phyloP scores from a whole-genome alignment of 192 early-diverging fungal genomes.

The Thamnidium elegans region DNA sequence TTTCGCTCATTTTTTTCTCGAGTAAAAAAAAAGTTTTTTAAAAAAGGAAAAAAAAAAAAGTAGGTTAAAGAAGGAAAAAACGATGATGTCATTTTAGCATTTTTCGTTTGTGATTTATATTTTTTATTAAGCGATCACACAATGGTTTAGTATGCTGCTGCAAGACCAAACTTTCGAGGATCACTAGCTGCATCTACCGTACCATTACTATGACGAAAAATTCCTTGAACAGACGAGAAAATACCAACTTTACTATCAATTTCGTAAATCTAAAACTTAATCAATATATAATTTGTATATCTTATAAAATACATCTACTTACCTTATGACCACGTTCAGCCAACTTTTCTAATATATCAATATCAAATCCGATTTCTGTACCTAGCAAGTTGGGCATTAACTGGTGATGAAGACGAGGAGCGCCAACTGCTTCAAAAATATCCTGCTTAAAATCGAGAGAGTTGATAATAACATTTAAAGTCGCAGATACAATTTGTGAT shows the following conservation, averaged over 20 bases:
- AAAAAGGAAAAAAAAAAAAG: neutral
- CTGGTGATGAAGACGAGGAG: constrained; percentile 86
- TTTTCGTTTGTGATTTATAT: too few species aligned
- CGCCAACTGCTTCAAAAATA: constrained; percentile 65
- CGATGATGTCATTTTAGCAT: too few species aligned
- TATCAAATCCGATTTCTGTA: constrained; percentile 46
- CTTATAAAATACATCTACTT: neutral
- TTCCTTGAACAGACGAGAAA: constrained; percentile 25
- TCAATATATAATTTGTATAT: too few species aligned
- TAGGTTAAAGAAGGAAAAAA: neutral
- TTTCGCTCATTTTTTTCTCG: constrained; percentile 11
- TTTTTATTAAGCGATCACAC: neutral
- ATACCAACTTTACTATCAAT: neutral
- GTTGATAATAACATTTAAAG: constrained; percentile 68
- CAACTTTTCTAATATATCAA: constrained; percentile 27
- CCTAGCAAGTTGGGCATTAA: constrained; percentile 71
- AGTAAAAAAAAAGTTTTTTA: too few species aligned
- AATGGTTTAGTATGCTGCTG: constrained; percentile 23
- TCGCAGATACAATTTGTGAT: constrained; percentile 78
- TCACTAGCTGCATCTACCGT: constrained; percentile 26
- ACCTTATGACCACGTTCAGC: constrained; percentile 38
- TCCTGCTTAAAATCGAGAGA: constrained; percentile 69
- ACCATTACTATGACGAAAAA: constrained; percentile 21
- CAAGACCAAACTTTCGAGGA: constrained; percentile 25
- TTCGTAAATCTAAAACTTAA: too few species aligned